Evolutionary conservation across 2,329 filamentous ascomycete genomes (phyloP), one percentile per base, ranked within the genome.

Genomic region (Talaromyces sp.): DNA sequence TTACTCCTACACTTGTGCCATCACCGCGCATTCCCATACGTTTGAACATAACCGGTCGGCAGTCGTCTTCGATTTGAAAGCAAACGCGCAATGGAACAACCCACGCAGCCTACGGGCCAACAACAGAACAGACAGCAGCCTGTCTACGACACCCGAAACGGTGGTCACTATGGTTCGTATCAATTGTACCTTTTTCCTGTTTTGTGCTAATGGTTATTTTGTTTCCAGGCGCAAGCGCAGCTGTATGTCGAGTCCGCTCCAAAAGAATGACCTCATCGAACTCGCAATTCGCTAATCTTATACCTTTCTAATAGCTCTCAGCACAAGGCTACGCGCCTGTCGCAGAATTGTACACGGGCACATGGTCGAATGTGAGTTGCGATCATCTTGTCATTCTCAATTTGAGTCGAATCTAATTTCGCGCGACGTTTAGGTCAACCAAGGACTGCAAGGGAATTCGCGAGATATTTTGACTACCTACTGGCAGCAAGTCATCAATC

Each of bases 401-500:
- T 53, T 21, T 9, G 26, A 26, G 19, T 50, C 10, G 12, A 26
- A 11, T 50, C 48, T 52, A 17, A 52, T 29, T 17, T 24, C 48
- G 32, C 29, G 43, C 19, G 43, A 55, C 7, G 10, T 52, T 56
- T 70, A 95, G 91, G 91, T 97, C 65, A 96, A 96, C 72, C 94
- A 99, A 83, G 94, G 94, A 55, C 83, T 99, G 54, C 90, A 88
- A 61, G 92, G 92, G 63, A 89, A 89, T 64, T 96, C 97, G 76
- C 93, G 96, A 74, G 94, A 99, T 74, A 97, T 97, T 70, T 82
- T 99, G 68, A 97, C 95, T 50, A 97, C 93, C 6, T 99, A 99
- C 79, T 99, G 94, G 94, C 94, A 99, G 76, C 93, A 99, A 72
- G 94, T 92, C 64, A 96, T 99, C 79, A 93, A 89, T 66, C 92